A percentile compares a stretch with the other conserved stretches of the same genome.
Conservation (phyloP, 257 asterid species). For the Oldenlandia corymbosa region DNA sequence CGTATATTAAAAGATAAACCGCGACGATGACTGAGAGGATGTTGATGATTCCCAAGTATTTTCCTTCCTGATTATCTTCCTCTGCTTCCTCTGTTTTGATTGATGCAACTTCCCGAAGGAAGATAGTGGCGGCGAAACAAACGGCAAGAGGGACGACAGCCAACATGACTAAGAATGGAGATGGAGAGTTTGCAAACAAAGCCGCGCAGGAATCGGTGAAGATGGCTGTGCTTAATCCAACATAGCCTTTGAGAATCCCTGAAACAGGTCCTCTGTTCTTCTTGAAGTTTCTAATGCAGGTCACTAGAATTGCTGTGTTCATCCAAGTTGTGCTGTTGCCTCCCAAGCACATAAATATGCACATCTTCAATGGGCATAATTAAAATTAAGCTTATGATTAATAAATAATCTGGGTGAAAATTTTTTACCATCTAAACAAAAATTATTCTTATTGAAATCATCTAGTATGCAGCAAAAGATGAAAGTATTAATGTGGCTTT, state of each 20-base stretch:
- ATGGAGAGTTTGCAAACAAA: slow-evolving; percentile 11
- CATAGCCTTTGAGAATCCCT: slow-evolving; percentile 25
- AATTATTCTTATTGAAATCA: no score
- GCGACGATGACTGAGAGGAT: slow-evolving; percentile 11
- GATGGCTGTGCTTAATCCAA: slow-evolving; percentile 23
- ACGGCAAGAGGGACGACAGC: slow-evolving; percentile 12
- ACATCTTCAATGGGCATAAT: slow-evolving; percentile 19
- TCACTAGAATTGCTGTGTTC: slow-evolving; percentile 28
- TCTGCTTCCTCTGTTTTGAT: slow-evolving; percentile 12
- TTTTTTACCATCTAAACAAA: no score
- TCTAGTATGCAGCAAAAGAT: no score
- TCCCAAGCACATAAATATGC: slow-evolving; percentile 30
- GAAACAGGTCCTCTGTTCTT: slow-evolving; percentile 25
- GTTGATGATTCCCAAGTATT: slow-evolving; percentile 15
- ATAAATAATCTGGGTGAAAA: no score
- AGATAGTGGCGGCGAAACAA: slow-evolving; percentile 13
- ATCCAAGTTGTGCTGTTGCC: slow-evolving; percentile 37
- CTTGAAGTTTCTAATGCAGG: slow-evolving; percentile 29
- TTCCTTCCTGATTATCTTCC: slow-evolving; percentile 7
- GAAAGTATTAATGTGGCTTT: no score
- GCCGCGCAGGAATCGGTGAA: slow-evolving; percentile 25
- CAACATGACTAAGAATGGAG: slow-evolving; percentile 15
- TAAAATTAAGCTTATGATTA: no score
- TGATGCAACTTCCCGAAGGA: slow-evolving; percentile 22
- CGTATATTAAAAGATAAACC: slow-evolving; percentile 10